phyloP scores from a whole-genome alignment of 805 yeast species.

The Diddensiella transvaalensis region DNA sequence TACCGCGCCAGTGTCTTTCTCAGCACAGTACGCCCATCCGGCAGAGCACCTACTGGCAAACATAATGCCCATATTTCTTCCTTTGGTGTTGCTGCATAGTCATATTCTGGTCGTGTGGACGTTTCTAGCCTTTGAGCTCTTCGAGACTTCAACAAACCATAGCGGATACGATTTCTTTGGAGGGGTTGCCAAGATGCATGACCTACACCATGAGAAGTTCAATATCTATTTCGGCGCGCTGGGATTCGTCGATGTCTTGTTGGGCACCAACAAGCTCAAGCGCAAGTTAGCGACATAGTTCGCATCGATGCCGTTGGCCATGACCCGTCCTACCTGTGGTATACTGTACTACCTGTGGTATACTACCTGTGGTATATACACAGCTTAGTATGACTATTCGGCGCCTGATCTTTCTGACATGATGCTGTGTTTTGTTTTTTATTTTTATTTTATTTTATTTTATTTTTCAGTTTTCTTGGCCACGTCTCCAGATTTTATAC shows the following conservation, averaged over 20 bases:
- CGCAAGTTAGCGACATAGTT: too few species aligned
- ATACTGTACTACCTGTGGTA: too few species aligned
- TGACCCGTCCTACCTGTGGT: too few species aligned
- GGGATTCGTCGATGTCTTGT: slow-evolving; percentile 12
- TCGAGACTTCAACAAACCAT: slow-evolving; percentile 14
- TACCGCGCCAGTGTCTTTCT: slow-evolving; percentile 15
- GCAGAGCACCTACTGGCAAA: slow-evolving; percentile 16
- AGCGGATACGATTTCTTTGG: slow-evolving; percentile 13
- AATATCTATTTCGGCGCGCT: slow-evolving; percentile 12
- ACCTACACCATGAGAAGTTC: slow-evolving; percentile 16
- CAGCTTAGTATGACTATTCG: too few species aligned
- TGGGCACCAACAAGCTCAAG: slow-evolving; percentile 14
- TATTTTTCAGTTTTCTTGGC: too few species aligned
- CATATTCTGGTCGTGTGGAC: slow-evolving; percentile 10
- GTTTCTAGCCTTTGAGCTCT: slow-evolving; percentile 5
- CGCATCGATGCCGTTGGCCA: too few species aligned
- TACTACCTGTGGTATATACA: too few species aligned
- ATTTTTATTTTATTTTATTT: too few species aligned
- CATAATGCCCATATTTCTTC: slow-evolving; percentile 20
- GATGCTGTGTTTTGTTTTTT: too few species aligned
- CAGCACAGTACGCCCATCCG: slow-evolving; percentile 16
- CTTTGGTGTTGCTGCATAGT: slow-evolving; percentile 3
- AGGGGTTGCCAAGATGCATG: slow-evolving; percentile 12
- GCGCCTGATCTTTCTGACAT: too few species aligned
- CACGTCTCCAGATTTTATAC: too few species aligned